Evolutionary conservation across 805 yeast genomes (phyloP).

Genomic region (Ogataea glucozyma): DNA sequence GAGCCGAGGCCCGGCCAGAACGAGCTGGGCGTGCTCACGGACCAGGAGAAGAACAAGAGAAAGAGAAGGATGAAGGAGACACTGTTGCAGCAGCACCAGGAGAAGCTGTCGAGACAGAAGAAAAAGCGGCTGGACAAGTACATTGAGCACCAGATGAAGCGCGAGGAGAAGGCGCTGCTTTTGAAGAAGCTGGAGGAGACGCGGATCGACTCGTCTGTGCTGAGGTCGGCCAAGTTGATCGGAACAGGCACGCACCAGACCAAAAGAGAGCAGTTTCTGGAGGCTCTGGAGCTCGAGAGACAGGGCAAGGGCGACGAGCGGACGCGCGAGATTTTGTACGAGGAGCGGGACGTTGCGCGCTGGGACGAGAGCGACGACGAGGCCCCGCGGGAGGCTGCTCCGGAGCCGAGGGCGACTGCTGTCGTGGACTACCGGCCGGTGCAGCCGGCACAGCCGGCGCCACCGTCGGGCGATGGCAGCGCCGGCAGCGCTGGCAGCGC

Average conservation of each 20-base stretch:
- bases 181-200: constrained; percentile 70
- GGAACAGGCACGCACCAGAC: constrained; percentile 70
- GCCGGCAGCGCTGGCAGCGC: constrained; percentile 33
- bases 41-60: constrained; percentile 60
- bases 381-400: constrained; percentile 6
- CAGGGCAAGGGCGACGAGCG: constrained; percentile 69
- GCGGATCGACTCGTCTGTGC: constrained; percentile 65
- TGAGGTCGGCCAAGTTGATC: constrained; percentile 72
- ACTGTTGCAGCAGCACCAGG: constrained; percentile 57
- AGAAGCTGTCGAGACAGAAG: constrained; percentile 71
- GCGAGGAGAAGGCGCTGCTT: constrained; percentile 82
- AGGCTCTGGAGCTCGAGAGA: constrained; percentile 70
- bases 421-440: constrained; percentile 48
- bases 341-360: constrained; percentile 61
- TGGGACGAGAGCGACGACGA: constrained; percentile 49
- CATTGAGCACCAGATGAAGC: constrained; percentile 83
- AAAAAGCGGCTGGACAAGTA: constrained; percentile 84
- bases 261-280: constrained; percentile 65
- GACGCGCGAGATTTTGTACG: constrained; percentile 65
- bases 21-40: constrained; percentile 52
- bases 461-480: too few relatives aligned
- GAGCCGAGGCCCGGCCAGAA: background rate
- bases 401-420: constrained; percentile 35
- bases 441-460: too few relatives aligned
- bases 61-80: constrained; percentile 65